Evolutionary conservation across 805 yeast species (phyloP).

Genomic region (Hanseniaspora lachancei): DNA sequence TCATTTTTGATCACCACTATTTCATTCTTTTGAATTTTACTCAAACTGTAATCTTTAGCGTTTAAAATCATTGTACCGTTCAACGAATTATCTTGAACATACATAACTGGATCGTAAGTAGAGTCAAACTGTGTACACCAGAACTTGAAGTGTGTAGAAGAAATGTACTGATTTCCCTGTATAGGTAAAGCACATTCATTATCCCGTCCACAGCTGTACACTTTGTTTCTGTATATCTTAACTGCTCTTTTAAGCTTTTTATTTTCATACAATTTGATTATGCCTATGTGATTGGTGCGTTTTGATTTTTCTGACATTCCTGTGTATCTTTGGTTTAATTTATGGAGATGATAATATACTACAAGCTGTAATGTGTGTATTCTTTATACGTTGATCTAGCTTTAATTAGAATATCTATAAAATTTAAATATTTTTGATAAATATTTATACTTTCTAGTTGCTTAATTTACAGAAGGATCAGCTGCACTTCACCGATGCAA

Average conservation of each 20-base stretch:
- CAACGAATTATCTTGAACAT: constrained; percentile 37
- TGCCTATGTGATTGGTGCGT: not conserved
- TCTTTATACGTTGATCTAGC: too few relatives aligned
- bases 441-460: too few relatives aligned
- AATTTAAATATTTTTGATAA: too few relatives aligned
- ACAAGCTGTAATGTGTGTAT: too few relatives aligned
- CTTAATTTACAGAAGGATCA: too few relatives aligned
- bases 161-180: constrained; percentile 30
- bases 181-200: constrained; percentile 25
- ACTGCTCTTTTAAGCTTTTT: not conserved
- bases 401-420: too few relatives aligned
- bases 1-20: constrained; percentile 29
- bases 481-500: too few relatives aligned
- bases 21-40: constrained; percentile 26
- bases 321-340: not conserved
- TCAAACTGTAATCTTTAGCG: not conserved
- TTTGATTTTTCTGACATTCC: not conserved
- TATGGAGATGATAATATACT: not conserved
- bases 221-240: constrained; percentile 21
- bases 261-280: not conserved
- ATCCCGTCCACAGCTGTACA: constrained; percentile 35
- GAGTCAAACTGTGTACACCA: constrained; percentile 42
- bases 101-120: constrained; percentile 34
- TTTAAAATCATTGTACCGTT: constrained; percentile 41
- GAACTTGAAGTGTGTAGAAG: constrained; percentile 35